Evolutionary conservation across 768 basidiomycete genomes (phyloP), one percentile per base, ranked within the genome.

Genomic region (Cyclocybe aegerita): DNA sequence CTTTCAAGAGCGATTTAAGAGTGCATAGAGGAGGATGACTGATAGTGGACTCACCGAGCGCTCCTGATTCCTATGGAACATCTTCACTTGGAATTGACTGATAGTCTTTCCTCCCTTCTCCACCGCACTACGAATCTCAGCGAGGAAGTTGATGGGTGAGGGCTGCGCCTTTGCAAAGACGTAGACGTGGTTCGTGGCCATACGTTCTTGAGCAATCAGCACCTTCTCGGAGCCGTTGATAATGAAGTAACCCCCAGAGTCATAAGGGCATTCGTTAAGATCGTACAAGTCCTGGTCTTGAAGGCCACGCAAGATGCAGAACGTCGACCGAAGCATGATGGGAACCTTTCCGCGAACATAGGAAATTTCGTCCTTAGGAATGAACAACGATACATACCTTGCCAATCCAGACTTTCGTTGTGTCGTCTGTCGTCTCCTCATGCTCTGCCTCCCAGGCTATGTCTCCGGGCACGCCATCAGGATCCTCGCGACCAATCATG

Each of bases 201-300:
- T 98, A 46, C 97, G 86, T 68, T 99, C 97, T 69, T 99, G 97
- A 1, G 97, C 97, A 68, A 99, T 99, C 54, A 99, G 78, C n/a
- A 99, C 97, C 70, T 99, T 99, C 68, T 99, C 97, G 2, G 97
- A 98, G 9, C 97, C 97, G 60, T 98, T 98, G 74, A 99, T 98
- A 65, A 99, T 93, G 68, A 99, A 99, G 68, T 99, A 99, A 43
- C 97, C 97, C 68, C 97, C 97, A 35, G 94, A 93, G 70, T 99
- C 97, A 63, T 95, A 96, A 4, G 96, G 96, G 65, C 97, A 99
- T 72, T 99, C 97, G 64, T 97, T 98, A 58, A 98, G 73, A 61
- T 94, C 90, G 66, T 86, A 92, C 42, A 95, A 74, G 56, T 92
- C 89, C 55, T 82, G 79, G 43, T 95, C 91, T 57, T 79, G 78